Evolutionary conservation across 2,329 filamentous ascomycete species (phyloP).

Genomic region (Aspergillus sp.): DNA sequence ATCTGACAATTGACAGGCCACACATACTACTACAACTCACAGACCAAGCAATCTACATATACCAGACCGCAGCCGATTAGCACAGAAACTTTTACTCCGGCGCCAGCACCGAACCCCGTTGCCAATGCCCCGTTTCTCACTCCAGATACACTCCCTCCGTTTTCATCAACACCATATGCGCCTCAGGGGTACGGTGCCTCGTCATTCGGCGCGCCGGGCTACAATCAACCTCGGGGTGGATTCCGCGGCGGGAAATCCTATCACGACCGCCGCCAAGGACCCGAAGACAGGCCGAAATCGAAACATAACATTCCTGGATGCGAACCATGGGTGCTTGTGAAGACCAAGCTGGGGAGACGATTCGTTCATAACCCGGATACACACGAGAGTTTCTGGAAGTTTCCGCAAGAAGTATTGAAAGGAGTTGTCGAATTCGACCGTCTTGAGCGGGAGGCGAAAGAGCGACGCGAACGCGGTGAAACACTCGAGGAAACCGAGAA

Average conservation of each 20-base stretch:
- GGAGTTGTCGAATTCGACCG: slow-evolving; percentile 67
- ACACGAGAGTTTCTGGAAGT: slow-evolving; percentile 91
- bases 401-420: slow-evolving; percentile 81
- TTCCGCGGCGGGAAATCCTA: slow-evolving; percentile 54
- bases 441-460: slow-evolving; percentile 67
- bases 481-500: slow-evolving; percentile 16
- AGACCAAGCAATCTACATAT: slow-evolving; percentile 85
- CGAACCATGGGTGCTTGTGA: slow-evolving; percentile 88
- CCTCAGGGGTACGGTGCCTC: slow-evolving; percentile 21
- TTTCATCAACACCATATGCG: slow-evolving; percentile 39
- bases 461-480: slow-evolving; percentile 1
- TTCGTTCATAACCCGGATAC: slow-evolving; percentile 89
- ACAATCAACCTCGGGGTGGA: slow-evolving; percentile 47
- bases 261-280: slow-evolving; percentile 65
- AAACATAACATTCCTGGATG: slow-evolving; percentile 77
- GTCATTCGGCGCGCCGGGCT: slow-evolving; percentile 18
- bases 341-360: slow-evolving; percentile 81
- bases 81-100: slow-evolving; percentile 26
- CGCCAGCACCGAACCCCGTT: slow-evolving; percentile 44
- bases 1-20: slow-evolving; percentile 58
- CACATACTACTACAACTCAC: slow-evolving; percentile 81
- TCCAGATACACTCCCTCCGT: slow-evolving; percentile 35
- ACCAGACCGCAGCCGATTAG: slow-evolving; percentile 61
- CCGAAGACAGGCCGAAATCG: slow-evolving; percentile 75
- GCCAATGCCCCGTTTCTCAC: slow-evolving; percentile 30